Conservation (phyloP, 2,329 filamentous ascomycete genomes). For the Trichoderma gracile region DNA sequence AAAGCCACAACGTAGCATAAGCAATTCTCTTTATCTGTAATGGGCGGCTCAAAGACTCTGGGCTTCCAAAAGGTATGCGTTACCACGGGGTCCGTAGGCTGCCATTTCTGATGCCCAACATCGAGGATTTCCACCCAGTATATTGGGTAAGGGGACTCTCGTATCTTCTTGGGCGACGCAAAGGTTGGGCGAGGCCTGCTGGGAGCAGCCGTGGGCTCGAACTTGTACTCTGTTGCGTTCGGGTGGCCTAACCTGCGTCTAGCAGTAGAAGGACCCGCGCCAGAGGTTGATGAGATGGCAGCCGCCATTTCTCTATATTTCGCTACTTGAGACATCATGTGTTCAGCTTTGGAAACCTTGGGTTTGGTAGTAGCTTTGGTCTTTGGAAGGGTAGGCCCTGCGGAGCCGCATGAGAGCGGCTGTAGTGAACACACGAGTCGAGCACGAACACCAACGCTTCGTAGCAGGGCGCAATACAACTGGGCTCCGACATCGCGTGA, state of each 20-base stretch:
- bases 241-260: slow-evolving; percentile 56
- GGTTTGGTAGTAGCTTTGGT: slow-evolving; percentile 37
- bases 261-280: slow-evolving; percentile 41
- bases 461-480: slow-evolving; percentile 83
- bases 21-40: slow-evolving; percentile 71
- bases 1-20: slow-evolving; percentile 86
- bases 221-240: slow-evolving; percentile 53
- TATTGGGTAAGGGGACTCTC: slow-evolving; percentile 75
- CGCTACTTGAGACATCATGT: slow-evolving; percentile 31
- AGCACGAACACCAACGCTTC: slow-evolving; percentile 77
- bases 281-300: slow-evolving; percentile 31
- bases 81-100: slow-evolving; percentile 81
- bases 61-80: slow-evolving; percentile 75
- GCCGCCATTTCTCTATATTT: slow-evolving; percentile 43
- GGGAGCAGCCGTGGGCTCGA: slow-evolving; percentile 48
- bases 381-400: slow-evolving; percentile 51
- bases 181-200: slow-evolving; percentile 34
- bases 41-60: slow-evolving; percentile 76
- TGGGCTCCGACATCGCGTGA: slow-evolving; percentile 90
- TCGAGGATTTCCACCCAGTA: slow-evolving; percentile 97
- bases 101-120: slow-evolving; percentile 84
- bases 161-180: slow-evolving; percentile 48
- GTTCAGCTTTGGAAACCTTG: slow-evolving; percentile 36
- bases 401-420: slow-evolving; percentile 67
- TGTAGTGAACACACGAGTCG: slow-evolving; percentile 91